Conservation (phyloP, 2,329 filamentous ascomycete genomes). For the Aureobasidium sp. region DNA sequence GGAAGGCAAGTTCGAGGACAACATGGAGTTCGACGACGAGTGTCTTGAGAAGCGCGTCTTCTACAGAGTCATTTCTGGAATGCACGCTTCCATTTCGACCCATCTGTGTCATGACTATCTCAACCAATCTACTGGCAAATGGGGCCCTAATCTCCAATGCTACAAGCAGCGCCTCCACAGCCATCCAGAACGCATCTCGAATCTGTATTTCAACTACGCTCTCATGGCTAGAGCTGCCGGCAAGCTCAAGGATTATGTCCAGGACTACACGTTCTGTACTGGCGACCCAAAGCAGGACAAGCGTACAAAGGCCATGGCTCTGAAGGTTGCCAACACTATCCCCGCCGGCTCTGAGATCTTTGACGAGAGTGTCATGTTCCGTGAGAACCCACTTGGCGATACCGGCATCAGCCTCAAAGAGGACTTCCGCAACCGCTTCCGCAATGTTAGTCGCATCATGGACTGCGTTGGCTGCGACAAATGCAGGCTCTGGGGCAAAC, state of each 20-base stretch:
- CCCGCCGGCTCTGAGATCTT: slow-evolving; percentile 69
- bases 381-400: slow-evolving; percentile 39
- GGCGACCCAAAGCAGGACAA: slow-evolving; percentile 74
- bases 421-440: slow-evolving; percentile 94
- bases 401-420: slow-evolving; percentile 71
- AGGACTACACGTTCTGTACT: slow-evolving; percentile 84
- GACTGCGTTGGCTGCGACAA: slow-evolving; percentile 99
- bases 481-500: slow-evolving; percentile 94
- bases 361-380: slow-evolving; percentile 93
- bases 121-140: slow-evolving; percentile 89
- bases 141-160: slow-evolving; percentile 84
- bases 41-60: slow-evolving; percentile 99
- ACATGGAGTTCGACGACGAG: slow-evolving; percentile 76
- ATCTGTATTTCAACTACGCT: slow-evolving; percentile 98
- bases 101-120: slow-evolving; percentile 95
- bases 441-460: slow-evolving; percentile 95
- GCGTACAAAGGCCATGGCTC: slow-evolving; percentile 72
- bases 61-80: slow-evolving; percentile 87
- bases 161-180: slow-evolving; percentile 80
- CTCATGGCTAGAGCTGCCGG: slow-evolving; percentile 85
- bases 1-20: slow-evolving; percentile 45
- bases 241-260: slow-evolving; percentile 77
- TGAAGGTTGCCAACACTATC: slow-evolving; percentile 65
- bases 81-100: slow-evolving; percentile 96
- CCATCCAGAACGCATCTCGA: slow-evolving; percentile 85